Evolutionary conservation across 306 rosid genomes (phyloP).

Genomic region (Rubus parviflorus): DNA sequence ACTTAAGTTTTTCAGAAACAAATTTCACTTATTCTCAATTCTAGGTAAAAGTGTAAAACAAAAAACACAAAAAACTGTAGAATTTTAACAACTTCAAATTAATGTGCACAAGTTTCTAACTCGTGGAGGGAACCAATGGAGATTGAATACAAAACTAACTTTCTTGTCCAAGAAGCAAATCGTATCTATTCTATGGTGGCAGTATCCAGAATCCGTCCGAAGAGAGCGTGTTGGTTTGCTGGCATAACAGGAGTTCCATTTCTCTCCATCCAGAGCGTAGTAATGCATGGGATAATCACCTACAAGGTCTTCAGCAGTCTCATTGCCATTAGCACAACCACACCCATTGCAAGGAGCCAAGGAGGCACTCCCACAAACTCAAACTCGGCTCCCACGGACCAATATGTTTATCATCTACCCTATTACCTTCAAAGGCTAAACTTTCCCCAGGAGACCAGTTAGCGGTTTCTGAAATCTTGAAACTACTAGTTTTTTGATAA

Average conservation of each 20-base stretch:
- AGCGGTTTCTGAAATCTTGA: background rate
- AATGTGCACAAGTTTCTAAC: background rate
- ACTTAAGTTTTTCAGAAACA: background rate
- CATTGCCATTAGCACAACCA: constrained; percentile 15
- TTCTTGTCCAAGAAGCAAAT: background rate
- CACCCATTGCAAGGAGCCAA: constrained; percentile 4
- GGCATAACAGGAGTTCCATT: constrained; percentile 78
- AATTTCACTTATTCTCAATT: background rate
- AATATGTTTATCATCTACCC: background rate
- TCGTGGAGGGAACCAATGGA: background rate
- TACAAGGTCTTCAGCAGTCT: constrained; percentile 19
- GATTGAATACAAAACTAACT: background rate
- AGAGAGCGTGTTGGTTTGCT: constrained; percentile 48
- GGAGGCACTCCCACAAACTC: background rate
- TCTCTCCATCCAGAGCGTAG: constrained; percentile 83
- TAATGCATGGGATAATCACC: constrained; percentile 87
- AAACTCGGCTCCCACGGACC: background rate
- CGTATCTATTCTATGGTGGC: background rate
- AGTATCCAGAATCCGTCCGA: constrained; percentile 22
- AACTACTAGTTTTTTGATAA: background rate
- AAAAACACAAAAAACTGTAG: background rate
- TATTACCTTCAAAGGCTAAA: background rate
- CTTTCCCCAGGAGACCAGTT: background rate
- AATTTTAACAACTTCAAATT: background rate
- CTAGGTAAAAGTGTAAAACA: background rate